Evolutionary conservation across 1,284 basidiomycete species (phyloP), one percentile per base, ranked within the genome.

Genomic region (Lentinula novae-zelandiae): DNA sequence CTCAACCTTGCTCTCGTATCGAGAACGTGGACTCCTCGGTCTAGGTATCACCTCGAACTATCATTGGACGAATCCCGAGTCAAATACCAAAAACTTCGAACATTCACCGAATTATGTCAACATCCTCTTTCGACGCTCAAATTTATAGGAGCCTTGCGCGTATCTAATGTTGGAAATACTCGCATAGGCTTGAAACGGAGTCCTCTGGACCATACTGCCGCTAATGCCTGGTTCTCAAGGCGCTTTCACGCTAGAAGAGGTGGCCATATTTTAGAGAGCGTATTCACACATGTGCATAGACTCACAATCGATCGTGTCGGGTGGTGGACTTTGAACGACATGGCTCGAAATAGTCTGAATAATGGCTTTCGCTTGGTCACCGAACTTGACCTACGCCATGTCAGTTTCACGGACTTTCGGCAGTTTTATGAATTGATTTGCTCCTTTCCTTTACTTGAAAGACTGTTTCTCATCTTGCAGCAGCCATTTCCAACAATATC

Each of bases 141-240:
- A 12, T 44, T 33, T 31, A 10, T 52, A 8, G 38, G 57, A n/a
- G 49, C 57, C 7, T 27, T 58, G n/a, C n/a, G 10, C 6, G 5
- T 58, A n/a, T 58, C 57, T n/a, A 56, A 56, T n/a, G 15, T 17
- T 17, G 54, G 54, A n/a, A 58, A 44, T 53, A 52, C 38, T n/a
- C 49, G 57, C 13, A 39, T 52, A 42, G 38, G 57, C 9, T 39
- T 44, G 4, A 27, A 34, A 39, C 38, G 48, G n/a, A 40, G 36
- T 13, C 42, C 33, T 6, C 50, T 42, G n/a, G 38, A 58, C 20
- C 49, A 52, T 31, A 42, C 38, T 22, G 33, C 57, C 7, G 57
- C 34, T 27, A 52, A 52, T 20, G 31, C 49, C 34, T 48, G 52
- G 13, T 44, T 58, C 12, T 52, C 49, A 5, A 39, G 39, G 27